These are phyloP conservation scores for Termitomyces sp. DNA, from an alignment of 768 basidiomycete genomes.

Conservation along the genomic window DNA sequence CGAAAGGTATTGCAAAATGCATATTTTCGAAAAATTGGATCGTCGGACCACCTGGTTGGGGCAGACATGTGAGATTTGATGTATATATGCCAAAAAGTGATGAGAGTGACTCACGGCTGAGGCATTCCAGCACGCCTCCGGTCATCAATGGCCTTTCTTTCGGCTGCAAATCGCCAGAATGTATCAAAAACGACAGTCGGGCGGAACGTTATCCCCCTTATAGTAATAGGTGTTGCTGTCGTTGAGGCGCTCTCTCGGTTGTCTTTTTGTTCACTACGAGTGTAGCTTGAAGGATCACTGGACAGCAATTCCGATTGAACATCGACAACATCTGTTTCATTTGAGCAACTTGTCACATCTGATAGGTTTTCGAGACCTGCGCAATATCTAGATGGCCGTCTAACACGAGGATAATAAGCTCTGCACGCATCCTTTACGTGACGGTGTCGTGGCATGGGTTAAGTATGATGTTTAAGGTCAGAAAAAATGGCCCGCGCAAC, in stretches of 20 bases:
- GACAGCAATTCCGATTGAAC: not conserved
- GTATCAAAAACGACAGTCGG: conserved; percentile 55
- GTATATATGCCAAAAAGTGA: not conserved
- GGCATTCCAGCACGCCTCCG: conserved; percentile 42
- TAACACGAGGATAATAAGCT: not conserved
- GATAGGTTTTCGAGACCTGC: not conserved
- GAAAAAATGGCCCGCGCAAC: not conserved
- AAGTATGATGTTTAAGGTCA: not conserved
- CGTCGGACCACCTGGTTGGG: conserved; percentile 57
- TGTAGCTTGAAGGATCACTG: not conserved
- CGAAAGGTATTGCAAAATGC: conserved; percentile 75
- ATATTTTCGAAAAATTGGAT: conserved; percentile 47
- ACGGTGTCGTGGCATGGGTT: conserved; percentile 1
- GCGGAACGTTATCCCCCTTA: conserved; percentile 32
- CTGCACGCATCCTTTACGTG: not conserved
- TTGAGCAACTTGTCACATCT: not conserved
- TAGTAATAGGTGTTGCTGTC: conserved; percentile 18
- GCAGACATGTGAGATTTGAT: conserved; percentile 5
- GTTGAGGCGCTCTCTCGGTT: not conserved
- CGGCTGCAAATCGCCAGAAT: conserved; percentile 54
- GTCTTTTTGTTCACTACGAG: not conserved
- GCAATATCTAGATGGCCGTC: not conserved
- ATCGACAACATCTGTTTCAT: not conserved
- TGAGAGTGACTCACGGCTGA: conserved; percentile 38
- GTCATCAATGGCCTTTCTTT: conserved; percentile 54